A percentile compares a stretch with the other conserved stretches of the same genome.
Evolutionary conservation across 129 eudicot genomes (phyloP).

Genomic region (Lonicera japonica): DNA sequence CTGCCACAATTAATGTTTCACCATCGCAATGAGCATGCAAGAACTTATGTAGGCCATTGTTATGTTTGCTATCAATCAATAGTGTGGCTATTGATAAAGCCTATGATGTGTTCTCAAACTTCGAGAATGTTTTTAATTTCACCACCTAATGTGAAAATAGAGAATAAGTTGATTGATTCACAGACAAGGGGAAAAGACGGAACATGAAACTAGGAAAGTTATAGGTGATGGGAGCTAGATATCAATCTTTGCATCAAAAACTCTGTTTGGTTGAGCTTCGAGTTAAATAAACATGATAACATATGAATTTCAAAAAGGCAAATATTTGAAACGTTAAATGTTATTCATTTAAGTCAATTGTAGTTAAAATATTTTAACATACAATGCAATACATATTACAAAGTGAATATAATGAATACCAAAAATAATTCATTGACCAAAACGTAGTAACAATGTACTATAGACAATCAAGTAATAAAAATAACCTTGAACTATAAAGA

Average conservation of each 20-base stretch:
- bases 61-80: conserved; percentile 72
- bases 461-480: too few relatives aligned
- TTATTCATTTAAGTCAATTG: too few relatives aligned
- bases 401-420: neutral
- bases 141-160: conserved; percentile 49
- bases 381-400: too few relatives aligned
- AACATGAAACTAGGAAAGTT: neutral
- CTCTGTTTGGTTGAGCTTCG: too few relatives aligned
- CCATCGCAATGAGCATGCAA: conserved; percentile 84
- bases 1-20: conserved; percentile 76
- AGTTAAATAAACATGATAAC: too few relatives aligned
- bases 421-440: too few relatives aligned
- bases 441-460: too few relatives aligned
- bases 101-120: conserved; percentile 89
- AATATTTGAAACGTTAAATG: too few relatives aligned
- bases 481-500: too few relatives aligned
- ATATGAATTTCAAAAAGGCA: too few relatives aligned
- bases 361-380: too few relatives aligned
- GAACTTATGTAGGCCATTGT: conserved; percentile 90
- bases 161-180: neutral
- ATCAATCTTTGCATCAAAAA: too few relatives aligned
- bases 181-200: neutral
- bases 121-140: conserved; percentile 86
- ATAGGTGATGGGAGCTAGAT: neutral
- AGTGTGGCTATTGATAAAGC: conserved; percentile 64